A percentile compares a stretch with the other conserved stretches of the same genome.
These are phyloP conservation scores for Prunus persica DNA, from an alignment of 306 rosid species.

Conservation along the genomic window DNA sequence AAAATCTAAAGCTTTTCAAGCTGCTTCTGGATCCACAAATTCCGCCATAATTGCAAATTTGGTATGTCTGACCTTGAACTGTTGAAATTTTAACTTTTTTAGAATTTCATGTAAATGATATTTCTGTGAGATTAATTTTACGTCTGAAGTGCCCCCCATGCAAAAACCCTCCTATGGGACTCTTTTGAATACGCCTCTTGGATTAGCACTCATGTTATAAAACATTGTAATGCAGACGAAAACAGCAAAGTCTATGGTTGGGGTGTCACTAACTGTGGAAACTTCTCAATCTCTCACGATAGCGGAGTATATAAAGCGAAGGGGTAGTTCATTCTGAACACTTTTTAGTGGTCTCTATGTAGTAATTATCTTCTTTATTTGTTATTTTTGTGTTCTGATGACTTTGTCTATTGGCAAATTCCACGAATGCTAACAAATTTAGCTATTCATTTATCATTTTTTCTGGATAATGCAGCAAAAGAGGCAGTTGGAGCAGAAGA, in stretches of 20 bases:
- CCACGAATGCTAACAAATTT: neutral
- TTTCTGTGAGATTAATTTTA: conserved; percentile 24
- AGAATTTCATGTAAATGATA: neutral
- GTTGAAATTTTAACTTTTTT: neutral
- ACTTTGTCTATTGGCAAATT: neutral
- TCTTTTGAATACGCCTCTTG: conserved; percentile 14
- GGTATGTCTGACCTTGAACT: conserved; percentile 49
- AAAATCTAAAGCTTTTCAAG: conserved; percentile 92
- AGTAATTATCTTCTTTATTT: conserved; percentile 4
- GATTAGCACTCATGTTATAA: conserved; percentile 18
- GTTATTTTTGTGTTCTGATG: neutral
- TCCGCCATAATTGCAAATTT: conserved; percentile 74
- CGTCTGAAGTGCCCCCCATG: conserved; percentile 11
- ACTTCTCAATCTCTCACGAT: conserved; percentile 67
- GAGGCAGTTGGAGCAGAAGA: conserved; percentile 99
- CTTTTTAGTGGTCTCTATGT: conserved; percentile 5
- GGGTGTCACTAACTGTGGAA: conserved; percentile 77
- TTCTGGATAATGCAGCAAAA: conserved; percentile 58
- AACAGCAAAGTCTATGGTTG: conserved; percentile 89
- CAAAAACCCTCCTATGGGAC: conserved; percentile 4
- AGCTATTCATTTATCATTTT: conserved; percentile 12
- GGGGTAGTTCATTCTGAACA: conserved; percentile 55
- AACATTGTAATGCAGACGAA: conserved; percentile 62
- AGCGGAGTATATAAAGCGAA: conserved; percentile 72
- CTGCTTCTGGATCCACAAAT: conserved; percentile 79